A percentile compares a stretch with the other conserved stretches of the same genome.
These are phyloP conservation scores for Berberis vulgaris DNA, from an alignment of 164 flowering plant species.

Conservation along the genomic window DNA sequence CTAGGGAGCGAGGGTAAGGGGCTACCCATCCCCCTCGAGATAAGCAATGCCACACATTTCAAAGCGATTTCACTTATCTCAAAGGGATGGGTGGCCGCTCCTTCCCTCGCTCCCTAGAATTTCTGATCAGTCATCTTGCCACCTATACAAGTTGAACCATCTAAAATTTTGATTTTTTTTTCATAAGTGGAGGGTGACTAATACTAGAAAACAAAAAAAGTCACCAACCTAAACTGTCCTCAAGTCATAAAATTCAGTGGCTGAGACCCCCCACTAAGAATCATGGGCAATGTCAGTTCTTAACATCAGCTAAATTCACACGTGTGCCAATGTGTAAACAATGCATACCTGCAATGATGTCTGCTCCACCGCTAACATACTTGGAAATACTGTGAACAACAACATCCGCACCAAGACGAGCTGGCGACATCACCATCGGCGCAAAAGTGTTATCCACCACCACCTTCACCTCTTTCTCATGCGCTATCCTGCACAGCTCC, in stretches of 20 bases:
- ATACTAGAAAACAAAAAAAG: too few relatives aligned
- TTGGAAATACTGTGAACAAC: conserved; percentile 87
- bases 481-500: conserved; percentile 53
- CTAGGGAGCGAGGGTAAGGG: too few relatives aligned
- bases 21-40: too few relatives aligned
- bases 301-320: not conserved
- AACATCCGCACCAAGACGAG: conserved; percentile 82
- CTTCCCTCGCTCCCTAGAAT: too few relatives aligned
- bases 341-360: conserved; percentile 70
- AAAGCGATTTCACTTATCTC: too few relatives aligned
- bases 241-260: not conserved
- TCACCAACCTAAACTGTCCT: too few relatives aligned
- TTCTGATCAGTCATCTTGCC: too few relatives aligned
- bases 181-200: too few relatives aligned
- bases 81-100: too few relatives aligned
- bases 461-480: conserved; percentile 61
- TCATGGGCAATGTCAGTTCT: not conserved
- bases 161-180: too few relatives aligned
- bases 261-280: not conserved
- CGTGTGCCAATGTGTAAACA: not conserved
- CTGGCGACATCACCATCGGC: conserved; percentile 88
- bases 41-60: too few relatives aligned
- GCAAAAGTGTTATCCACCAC: conserved; percentile 93
- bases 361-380: conserved; percentile 88
- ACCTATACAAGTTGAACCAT: too few relatives aligned